Base-by-base conservation (phyloP, 1,284 basidiomycete genomes). In the Rhodotorula sp. region DNA sequence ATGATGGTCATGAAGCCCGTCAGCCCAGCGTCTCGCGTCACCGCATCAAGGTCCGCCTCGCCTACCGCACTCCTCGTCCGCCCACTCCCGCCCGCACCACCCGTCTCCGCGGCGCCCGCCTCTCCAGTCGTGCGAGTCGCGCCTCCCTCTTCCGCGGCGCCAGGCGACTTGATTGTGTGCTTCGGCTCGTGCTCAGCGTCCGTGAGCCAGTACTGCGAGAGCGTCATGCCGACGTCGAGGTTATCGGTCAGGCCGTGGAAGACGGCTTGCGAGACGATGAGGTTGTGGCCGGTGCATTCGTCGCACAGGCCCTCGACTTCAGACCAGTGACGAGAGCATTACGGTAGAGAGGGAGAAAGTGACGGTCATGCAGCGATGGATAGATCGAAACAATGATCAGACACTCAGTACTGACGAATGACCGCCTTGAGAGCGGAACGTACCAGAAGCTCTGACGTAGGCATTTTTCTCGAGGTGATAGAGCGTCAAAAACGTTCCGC, bases 381-480 rank as follows among this genome's bases (percentile, higher is more conserved):
- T 7, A 14, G 49, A 27, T 21, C 12, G 57, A 55, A 13, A 25
- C 25, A 34, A 23, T 34, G 34, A 34, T 34, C 34, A 34, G 34
- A 34, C 34, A 34, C 34, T 34, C 34, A 34, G 34, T 34, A 34
- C 34, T 34, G 34, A 34, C 34, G 34, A 34, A 34, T 5, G 34
- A 34, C n/a, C 34, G 34, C 34, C 34, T 34, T 5, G 34, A 34
- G 34, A 34, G 34, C 34, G 14, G 34, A 7, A 56, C 69, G 56
- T 12, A 71, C 70, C 68, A 21, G 70, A 66, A 7, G 66, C 70
- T 2, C 64, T 44, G 0, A 53, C 64, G 23, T 62, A 65, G 2
- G 58, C 45, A 45, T 71, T 62, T 13, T 54, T 65, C 49, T 71
- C 70, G 52, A 68, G 59, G 25, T 71, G 68, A n/a, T 68, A 72